phyloP scores from a whole-genome alignment of 2,329 filamentous ascomycete species.

The Sclerotinia trifoliorum region DNA sequence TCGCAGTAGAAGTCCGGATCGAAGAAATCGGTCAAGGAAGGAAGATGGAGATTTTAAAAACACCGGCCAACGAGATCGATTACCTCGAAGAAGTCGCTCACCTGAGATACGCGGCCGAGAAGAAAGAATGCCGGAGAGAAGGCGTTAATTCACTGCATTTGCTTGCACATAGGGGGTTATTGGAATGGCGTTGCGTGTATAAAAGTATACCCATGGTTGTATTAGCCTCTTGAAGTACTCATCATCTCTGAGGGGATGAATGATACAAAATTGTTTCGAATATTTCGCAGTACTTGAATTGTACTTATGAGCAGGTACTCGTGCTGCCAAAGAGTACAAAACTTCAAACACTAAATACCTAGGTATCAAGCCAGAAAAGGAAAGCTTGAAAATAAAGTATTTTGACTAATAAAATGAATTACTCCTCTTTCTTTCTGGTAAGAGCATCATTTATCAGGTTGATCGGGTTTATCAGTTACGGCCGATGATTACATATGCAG shows the following conservation, averaged over 20 bases:
- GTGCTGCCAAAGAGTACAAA: too few species aligned
- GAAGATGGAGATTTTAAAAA: conserved; percentile 27
- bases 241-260: neutral
- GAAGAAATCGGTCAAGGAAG: conserved; percentile 32
- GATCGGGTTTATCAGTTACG: neutral
- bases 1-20: conserved; percentile 38
- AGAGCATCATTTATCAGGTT: neutral
- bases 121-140: conserved; percentile 13
- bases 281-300: neutral
- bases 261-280: neutral
- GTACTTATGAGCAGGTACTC: too few species aligned
- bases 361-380: too few species aligned
- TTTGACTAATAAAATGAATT: too few species aligned
- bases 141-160: conserved; percentile 1
- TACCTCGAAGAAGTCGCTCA: conserved; percentile 29
- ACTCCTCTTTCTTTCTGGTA: too few species aligned
- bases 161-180: neutral
- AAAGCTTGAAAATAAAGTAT: too few species aligned
- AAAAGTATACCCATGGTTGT: conserved; percentile 7
- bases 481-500: neutral
- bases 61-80: conserved; percentile 11
- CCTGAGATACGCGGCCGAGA: conserved; percentile 23
- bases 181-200: neutral
- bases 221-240: neutral
- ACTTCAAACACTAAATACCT: too few species aligned